Evolutionary conservation across 768 basidiomycete genomes (phyloP), one percentile per base, ranked within the genome.

Genomic region (Mycena indigotica): DNA sequence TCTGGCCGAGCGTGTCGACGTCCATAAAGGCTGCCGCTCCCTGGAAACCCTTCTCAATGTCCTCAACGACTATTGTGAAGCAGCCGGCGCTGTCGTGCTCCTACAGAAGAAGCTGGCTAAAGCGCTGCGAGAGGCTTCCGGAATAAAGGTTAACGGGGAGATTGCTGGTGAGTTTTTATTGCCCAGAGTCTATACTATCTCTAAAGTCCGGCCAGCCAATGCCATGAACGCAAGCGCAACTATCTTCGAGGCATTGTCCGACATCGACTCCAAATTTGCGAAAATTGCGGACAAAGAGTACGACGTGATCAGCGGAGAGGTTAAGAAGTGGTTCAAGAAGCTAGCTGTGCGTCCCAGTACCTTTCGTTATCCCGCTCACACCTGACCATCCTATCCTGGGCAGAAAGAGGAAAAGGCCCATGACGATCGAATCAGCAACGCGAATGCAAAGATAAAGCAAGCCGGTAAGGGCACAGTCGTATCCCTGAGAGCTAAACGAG

Each of bases 301-400:
- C 57, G 84, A 86, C 59, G 66, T 55, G 21, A 74, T 91, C 50
- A 84, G 83, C 61, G 70, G 75, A 28, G 90, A 91, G 61, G 84
- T 91, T 39, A 88, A 85, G 77, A 93, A 89, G 66, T 92, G 90
- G 89, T 86, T 92, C 78, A 91, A 89, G 82, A 91, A 86, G 70
- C 79, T 92, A 30, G 80, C 85, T 49, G 90, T 92, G 65, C 64
- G 88, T 50, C 25, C 55, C 40, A 57, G 38, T 56, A 19, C 28
- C 28, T 50, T 19, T 46, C 26, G 5, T n/a, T 29, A 40, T 41
- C 52, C n/a, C 28, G 35, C 25, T 25, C 16, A n/a, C 23, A 2
- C 16, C 52, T 5, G 49, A 28, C 57, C 30, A 53, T 19, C 52
- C 10, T 24, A 23, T 41, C n/a, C 12, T 21, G 44, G 10, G 17